These are phyloP conservation scores for Aquilaria agallochum DNA, from an alignment of 441 rosid genomes.

Conservation along the genomic window DNA sequence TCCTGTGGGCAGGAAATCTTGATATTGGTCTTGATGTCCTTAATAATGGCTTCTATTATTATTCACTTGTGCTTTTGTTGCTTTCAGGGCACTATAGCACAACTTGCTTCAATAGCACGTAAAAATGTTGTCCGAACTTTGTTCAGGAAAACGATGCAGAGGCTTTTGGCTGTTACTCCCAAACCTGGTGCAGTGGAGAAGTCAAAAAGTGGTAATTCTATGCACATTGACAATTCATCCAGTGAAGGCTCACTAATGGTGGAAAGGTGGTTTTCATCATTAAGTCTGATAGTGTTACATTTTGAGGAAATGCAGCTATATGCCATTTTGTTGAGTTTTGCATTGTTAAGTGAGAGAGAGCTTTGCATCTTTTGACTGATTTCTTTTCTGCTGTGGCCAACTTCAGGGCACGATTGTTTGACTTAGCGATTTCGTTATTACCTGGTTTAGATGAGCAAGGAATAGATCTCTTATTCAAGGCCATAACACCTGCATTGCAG, in stretches of 20 bases:
- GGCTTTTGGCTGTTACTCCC: slow-evolving; percentile 61
- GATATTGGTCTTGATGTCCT: no score
- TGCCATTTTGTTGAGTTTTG: slow-evolving; percentile 3
- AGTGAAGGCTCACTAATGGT: slow-evolving; percentile 35
- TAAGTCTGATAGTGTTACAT: background rate
- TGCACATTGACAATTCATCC: slow-evolving; percentile 50
- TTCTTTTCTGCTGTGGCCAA: slow-evolving; percentile 13
- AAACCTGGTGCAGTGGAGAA: slow-evolving; percentile 43
- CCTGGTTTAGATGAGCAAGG: slow-evolving; percentile 65
- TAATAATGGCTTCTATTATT: no score
- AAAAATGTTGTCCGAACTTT: slow-evolving; percentile 45
- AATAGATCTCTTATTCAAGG: slow-evolving; percentile 49
- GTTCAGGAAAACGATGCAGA: slow-evolving; percentile 58
- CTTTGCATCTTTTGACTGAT: slow-evolving; percentile 2
- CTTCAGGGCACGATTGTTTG: slow-evolving; percentile 78
- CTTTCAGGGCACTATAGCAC: slow-evolving; percentile 70
- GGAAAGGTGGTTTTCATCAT: slow-evolving; percentile 38
- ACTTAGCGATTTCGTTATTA: slow-evolving; percentile 73
- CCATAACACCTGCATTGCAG: slow-evolving; percentile 75
- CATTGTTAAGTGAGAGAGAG: background rate
- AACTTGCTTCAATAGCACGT: slow-evolving; percentile 79
- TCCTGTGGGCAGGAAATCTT: no score
- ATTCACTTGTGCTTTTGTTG: background rate
- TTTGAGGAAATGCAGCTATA: background rate
- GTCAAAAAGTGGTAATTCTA: slow-evolving; percentile 33